Base-by-base conservation (phyloP, 2,329 filamentous ascomycete genomes). In the Fusarium sp. region DNA sequence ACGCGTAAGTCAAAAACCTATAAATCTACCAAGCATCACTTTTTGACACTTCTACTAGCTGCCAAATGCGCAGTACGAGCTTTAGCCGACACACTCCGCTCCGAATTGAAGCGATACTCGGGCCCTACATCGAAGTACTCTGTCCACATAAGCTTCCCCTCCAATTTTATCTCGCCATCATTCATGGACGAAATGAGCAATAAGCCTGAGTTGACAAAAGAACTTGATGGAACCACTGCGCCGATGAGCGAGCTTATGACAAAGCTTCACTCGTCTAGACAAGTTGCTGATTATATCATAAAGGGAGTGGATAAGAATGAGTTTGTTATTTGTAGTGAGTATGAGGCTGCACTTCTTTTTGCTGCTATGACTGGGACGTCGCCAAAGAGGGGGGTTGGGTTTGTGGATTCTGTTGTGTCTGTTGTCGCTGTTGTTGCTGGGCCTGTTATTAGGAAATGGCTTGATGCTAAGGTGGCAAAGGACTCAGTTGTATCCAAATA, bases 121-220 rank as follows among this genome's bases (percentile, higher is more conserved):
- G 50, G 50, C 26, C 50, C 37, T 41, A 14, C 5, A 17, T 41
- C 50, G 12, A 15, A 41, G 14, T 54, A 54, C 37, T 54, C 50
- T 8, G 37, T 54, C 8, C 50, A 54, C 6, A 41, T 54, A 14
- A 54, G 50, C 27, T 54, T 54, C n/a, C 50, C 37, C 5, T 54
- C 50, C 7, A 54, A 41, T 26, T 54, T 41, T 18, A 54, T 54
- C n/a, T 54, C 50, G 8, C 50, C 50, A 10, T 54, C 50, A n/a
- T 54, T 41, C 37, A 54, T 54, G 9, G 50, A 54, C 15, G 50
- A 41, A 18, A 7, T 32, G 14, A 27, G 14, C 5, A 54, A 54
- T 3, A 41, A 54, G 27, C 50, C 50, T 3, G 37, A 54, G 50
- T 11, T 54, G n/a, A 54, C 50, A 32, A 41, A 54, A 12, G 18